Conservation (phyloP, 495 filamentous ascomycete species). For the Talaromyces adpressus region DNA sequence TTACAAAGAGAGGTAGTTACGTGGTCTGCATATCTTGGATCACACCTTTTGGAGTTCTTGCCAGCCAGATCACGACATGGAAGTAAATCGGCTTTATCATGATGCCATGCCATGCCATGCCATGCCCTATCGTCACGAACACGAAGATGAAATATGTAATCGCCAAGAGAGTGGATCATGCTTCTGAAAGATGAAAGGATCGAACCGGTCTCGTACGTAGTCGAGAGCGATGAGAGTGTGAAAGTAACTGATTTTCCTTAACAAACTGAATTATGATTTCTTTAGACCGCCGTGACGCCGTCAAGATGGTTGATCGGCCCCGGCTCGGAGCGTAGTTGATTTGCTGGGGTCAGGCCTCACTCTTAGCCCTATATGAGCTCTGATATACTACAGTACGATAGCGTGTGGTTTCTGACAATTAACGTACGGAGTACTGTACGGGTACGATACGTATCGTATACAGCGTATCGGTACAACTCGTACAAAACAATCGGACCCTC, state of each 20-base stretch:
- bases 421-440: not conserved
- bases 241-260: not conserved
- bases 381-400: not conserved
- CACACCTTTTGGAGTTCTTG: no score
- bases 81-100: not conserved
- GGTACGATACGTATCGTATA: not conserved
- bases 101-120: not conserved
- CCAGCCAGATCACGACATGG: not conserved
- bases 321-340: not conserved
- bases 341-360: not conserved
- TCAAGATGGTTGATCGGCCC: not conserved
- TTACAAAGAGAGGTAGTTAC: not conserved
- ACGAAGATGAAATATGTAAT: not conserved
- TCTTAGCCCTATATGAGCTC: not conserved
- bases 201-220: not conserved
- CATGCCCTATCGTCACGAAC: not conserved
- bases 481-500: not conserved
- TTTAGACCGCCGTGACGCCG: not conserved
- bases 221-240: not conserved
- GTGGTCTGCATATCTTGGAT: not conserved
- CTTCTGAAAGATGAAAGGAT: not conserved
- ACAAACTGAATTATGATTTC: not conserved
- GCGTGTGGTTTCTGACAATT: not conserved
- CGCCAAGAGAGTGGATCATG: not conserved
- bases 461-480: not conserved